A percentile compares a stretch with the other conserved stretches of the same genome.
These are phyloP conservation scores for Ceratocystis ficicola DNA, from an alignment of 2,329 filamentous ascomycete genomes.

Conservation along the genomic window DNA sequence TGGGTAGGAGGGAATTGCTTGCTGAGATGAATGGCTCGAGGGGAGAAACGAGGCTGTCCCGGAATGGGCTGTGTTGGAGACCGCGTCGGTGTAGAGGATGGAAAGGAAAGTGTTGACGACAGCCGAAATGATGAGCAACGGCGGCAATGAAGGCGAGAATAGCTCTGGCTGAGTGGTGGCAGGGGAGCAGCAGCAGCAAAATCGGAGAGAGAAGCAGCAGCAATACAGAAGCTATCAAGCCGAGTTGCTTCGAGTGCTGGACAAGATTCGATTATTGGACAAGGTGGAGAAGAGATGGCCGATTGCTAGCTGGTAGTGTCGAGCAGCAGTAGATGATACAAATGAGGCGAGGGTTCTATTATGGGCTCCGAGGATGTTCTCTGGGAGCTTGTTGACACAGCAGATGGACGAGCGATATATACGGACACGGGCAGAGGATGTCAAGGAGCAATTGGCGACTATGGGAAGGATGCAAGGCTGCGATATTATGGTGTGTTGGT, in stretches of 20 bases:
- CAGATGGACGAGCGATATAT: background rate
- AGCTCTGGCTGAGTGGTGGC: background rate
- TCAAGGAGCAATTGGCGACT: too few species aligned
- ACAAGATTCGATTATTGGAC: background rate
- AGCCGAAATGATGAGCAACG: background rate
- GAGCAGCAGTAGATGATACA: background rate
- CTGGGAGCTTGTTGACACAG: too few species aligned
- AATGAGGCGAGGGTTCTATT: background rate
- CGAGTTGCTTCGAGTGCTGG: background rate
- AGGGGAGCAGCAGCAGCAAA: background rate
- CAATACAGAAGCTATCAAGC: background rate
- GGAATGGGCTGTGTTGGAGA: background rate
- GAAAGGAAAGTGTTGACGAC: background rate
- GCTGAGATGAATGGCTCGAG: background rate
- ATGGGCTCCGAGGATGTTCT: background rate
- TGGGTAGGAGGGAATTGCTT: background rate
- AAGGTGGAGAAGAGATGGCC: background rate
- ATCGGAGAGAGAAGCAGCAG: conserved; percentile 1
- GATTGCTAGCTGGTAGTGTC: background rate
- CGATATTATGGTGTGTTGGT: too few species aligned
- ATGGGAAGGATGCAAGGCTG: too few species aligned
- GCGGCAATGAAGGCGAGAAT: background rate
- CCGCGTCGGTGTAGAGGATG: background rate
- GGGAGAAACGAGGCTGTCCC: background rate
- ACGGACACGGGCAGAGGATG: too few species aligned